These are phyloP conservation scores for Daldinia decipiens DNA, from an alignment of 495 filamentous ascomycete species.

Conservation along the genomic window DNA sequence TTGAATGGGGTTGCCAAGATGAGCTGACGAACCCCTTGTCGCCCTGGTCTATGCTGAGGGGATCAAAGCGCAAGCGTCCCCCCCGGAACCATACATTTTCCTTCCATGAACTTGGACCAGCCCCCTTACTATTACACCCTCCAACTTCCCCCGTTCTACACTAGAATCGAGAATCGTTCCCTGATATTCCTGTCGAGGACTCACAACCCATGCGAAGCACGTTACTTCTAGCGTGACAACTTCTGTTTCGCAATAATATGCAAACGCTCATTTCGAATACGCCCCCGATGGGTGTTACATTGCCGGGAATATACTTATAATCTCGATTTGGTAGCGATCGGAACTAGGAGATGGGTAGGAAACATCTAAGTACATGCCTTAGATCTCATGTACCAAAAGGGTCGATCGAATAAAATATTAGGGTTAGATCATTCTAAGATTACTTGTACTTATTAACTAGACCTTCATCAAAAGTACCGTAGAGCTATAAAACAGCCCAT, in stretches of 20 bases:
- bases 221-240: conserved; percentile 15
- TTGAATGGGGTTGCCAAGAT: conserved; percentile 12
- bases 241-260: conserved; percentile 28
- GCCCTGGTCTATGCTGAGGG: not conserved
- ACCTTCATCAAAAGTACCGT: not conserved
- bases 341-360: not conserved
- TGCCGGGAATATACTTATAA: not conserved
- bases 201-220: not conserved
- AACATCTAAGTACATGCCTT: not conserved
- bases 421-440: not conserved
- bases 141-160: conserved; percentile 22
- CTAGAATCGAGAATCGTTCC: conserved; percentile 13
- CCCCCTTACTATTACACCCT: conserved; percentile 11
- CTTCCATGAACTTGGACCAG: no score
- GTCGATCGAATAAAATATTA: not conserved
- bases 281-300: not conserved
- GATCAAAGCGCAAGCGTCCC: conserved; percentile 29
- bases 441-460: not conserved
- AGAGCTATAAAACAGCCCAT: not conserved
- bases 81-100: conserved; percentile 19
- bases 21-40: conserved; percentile 21
- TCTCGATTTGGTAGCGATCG: not conserved
- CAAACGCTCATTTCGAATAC: conserved; percentile 4
- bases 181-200: not conserved
- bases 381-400: not conserved